Conservation (phyloP, 495 filamentous ascomycete species). For the Xylaria bambusicola region DNA sequence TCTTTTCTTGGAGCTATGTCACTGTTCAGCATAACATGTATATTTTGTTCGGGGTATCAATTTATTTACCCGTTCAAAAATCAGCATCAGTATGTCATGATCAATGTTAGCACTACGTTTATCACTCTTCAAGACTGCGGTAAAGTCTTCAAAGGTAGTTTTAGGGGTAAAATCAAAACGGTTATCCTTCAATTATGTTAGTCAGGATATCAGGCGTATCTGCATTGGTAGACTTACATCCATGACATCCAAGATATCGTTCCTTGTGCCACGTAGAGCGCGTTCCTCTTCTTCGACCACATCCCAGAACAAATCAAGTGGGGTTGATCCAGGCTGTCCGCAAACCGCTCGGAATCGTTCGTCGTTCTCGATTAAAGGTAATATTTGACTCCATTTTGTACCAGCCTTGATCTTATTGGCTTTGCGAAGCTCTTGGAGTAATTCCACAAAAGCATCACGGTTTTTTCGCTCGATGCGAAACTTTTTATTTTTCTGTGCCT, state of each 20-base stretch:
- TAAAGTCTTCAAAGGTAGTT: slow-evolving; percentile 87
- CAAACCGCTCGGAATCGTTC: slow-evolving; percentile 82
- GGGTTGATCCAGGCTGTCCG: slow-evolving; percentile 82
- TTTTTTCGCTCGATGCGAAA: slow-evolving; percentile 80
- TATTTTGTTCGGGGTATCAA: background rate
- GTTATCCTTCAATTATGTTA: slow-evolving; percentile 64
- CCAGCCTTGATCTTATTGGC: slow-evolving; percentile 87
- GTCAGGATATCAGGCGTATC: slow-evolving; percentile 20
- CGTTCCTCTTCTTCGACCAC: slow-evolving; percentile 91
- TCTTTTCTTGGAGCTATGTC: slow-evolving; percentile 69
- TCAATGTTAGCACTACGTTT: slow-evolving; percentile 82
- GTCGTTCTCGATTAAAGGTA: slow-evolving; percentile 77
- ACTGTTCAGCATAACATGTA: slow-evolving; percentile 22
- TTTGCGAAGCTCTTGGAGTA: slow-evolving; percentile 72
- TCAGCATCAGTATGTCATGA: slow-evolving; percentile 68
- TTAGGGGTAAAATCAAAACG: slow-evolving; percentile 84
- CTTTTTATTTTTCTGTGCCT: slow-evolving; percentile 80
- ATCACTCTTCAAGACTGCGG: slow-evolving; percentile 73
- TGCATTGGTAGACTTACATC: slow-evolving; percentile 61
- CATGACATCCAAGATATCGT: slow-evolving; percentile 85
- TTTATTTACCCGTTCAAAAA: slow-evolving; percentile 70
- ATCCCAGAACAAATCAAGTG: slow-evolving; percentile 98
- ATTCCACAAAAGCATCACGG: slow-evolving; percentile 73
- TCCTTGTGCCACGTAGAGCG: slow-evolving; percentile 74
- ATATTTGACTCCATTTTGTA: slow-evolving; percentile 84